Evolutionary conservation across 768 basidiomycete species (phyloP).

Genomic region (Pleurotus cornucopiae): DNA sequence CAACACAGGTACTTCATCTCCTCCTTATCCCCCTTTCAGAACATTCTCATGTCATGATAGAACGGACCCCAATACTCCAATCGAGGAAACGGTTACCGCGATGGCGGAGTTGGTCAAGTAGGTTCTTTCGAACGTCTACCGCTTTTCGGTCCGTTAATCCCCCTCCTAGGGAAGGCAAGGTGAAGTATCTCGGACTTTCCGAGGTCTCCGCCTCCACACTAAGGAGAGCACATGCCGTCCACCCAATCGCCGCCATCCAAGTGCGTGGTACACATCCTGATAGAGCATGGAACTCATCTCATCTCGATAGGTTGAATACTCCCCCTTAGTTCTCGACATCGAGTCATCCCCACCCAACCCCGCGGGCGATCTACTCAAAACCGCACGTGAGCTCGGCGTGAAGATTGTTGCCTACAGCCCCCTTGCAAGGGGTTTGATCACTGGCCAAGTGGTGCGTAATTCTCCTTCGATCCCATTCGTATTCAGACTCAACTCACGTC

Average conservation of each 20-base stretch:
- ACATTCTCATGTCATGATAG: slow-evolving; percentile 1
- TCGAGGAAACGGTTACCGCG: slow-evolving; percentile 27
- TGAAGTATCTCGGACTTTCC: slow-evolving; percentile 48
- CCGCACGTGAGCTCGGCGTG: slow-evolving; percentile 45
- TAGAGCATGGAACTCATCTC: slow-evolving; percentile 32
- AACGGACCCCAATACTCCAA: slow-evolving; percentile 20
- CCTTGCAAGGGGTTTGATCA: slow-evolving; percentile 48
- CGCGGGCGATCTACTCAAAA: slow-evolving; percentile 34
- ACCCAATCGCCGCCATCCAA: slow-evolving; percentile 40
- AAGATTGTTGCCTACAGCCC: slow-evolving; percentile 49
- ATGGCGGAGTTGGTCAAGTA: slow-evolving; percentile 33
- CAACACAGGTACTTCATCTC: slow-evolving; percentile 24
- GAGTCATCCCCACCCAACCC: slow-evolving; percentile 25
- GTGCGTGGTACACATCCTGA: background rate
- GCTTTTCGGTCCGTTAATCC: background rate
- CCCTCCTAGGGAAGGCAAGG: slow-evolving; percentile 31
- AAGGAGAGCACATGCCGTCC: slow-evolving; percentile 43
- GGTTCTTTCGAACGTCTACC: slow-evolving; percentile 17
- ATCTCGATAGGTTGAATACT: slow-evolving; percentile 49
- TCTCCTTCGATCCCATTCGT: no score
- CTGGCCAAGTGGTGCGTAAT: slow-evolving; percentile 34
- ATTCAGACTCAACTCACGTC: no score
- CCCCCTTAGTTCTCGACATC: slow-evolving; percentile 42
- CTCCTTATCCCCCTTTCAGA: background rate
- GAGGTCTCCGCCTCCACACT: slow-evolving; percentile 39